Evolutionary conservation across 169 alveolate genomes (phyloP).

Genomic region (Eimeria sp.): DNA sequence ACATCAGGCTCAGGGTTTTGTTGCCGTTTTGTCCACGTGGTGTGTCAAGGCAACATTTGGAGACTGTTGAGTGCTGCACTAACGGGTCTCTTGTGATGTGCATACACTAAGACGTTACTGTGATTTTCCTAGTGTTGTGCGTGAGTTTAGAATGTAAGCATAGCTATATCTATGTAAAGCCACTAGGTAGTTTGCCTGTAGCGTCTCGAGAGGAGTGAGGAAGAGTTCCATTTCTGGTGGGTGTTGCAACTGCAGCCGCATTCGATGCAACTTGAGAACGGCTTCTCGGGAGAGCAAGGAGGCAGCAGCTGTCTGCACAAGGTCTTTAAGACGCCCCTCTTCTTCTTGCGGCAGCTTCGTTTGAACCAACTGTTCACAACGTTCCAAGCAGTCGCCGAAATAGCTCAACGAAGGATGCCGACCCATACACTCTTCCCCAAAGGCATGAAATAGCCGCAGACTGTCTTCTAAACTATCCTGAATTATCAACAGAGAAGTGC

Average conservation of each 20-base stretch:
- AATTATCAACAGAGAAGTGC: background rate
- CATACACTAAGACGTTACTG: too few relatives aligned
- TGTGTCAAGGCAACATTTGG: background rate
- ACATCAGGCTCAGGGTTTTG: background rate
- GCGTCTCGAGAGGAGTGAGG: constrained; percentile 23
- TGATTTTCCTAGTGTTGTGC: too few relatives aligned
- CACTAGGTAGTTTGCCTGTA: background rate
- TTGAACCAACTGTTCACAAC: background rate
- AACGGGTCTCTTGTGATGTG: background rate
- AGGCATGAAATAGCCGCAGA: constrained; percentile 1
- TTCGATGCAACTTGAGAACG: constrained; percentile 13
- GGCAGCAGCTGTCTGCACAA: background rate
- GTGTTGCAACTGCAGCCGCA: constrained; percentile 4
- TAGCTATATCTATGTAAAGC: background rate
- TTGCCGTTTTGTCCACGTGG: background rate
- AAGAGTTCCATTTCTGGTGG: background rate
- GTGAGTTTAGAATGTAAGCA: too few relatives aligned
- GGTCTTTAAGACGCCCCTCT: background rate
- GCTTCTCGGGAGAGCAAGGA: constrained; percentile 48
- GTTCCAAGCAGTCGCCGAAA: background rate
- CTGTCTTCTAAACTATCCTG: background rate
- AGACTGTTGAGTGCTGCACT: background rate
- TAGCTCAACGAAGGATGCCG: constrained; percentile 37
- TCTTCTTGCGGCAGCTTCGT: constrained; percentile 7
- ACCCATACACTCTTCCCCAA: constrained; percentile 24